Base-by-base conservation (phyloP, 2,329 filamentous ascomycete genomes). In the Gremmenia infestans region DNA sequence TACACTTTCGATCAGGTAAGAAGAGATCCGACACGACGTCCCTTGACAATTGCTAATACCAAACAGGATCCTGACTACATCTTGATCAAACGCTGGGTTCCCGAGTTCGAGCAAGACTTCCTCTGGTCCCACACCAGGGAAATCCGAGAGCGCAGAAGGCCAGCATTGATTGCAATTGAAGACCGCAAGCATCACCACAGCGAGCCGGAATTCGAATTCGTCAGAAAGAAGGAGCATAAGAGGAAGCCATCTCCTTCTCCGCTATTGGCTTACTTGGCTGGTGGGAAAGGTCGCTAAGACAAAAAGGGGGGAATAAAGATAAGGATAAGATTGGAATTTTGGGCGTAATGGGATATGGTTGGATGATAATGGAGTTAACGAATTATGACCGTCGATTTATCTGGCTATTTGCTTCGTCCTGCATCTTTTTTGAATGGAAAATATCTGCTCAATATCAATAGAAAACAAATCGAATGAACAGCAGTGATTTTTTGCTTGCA, bases 41-140 rank as follows among this genome's bases (percentile, higher is more conserved):
- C 28, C 35, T 22, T 40, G 11, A 15, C 22, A 45, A 14, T 23
- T n/a, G 48, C 62, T 83, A 72, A 71, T 67, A 64, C 14, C 54
- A 73, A 50, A 69, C 62, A 84, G 77, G 85, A 91, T 65, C 79
- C 82, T 17, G 83, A 87, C 48, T 91, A 83, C 63, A 76, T 91
- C 54, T 72, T 92, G 57, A 87, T 91, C 72, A 88, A 87, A 71
- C 78, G 83, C 54, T 89, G 83, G 82, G 83, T 91, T 51, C 81
- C 82, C 4, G 84, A 90, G 63, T 80, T 81, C 59, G 81, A 90
- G 68, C 88, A 90, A 66, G 81, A 89, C 56, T 75, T 83, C 55
- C 79, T 91, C 49, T 92, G 88, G 79, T 79, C 82, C 45, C 87
- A 91, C 72, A 90, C 88, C 3, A 78, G 78, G 59, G 74, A 78